Percentiles rank a stretch among this genome's conserved stretches.
phyloP scores from a whole-genome alignment of 176 grass and related monocot genomes.

The Musa acuminata region DNA sequence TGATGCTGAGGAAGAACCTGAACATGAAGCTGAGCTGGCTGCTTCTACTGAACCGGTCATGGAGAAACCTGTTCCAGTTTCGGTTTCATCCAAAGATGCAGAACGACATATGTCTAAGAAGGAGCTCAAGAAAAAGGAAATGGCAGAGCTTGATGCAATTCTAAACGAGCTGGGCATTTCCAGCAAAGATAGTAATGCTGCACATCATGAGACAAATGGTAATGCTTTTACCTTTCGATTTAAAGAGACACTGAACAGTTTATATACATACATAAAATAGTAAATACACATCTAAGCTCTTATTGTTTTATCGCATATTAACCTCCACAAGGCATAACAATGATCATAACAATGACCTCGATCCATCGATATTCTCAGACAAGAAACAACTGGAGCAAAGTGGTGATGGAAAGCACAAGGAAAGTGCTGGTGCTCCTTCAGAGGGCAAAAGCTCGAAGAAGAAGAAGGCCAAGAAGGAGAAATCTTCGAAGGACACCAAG shows the following conservation, averaged over 20 bases:
- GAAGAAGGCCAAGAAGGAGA: neutral
- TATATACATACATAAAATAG: no score
- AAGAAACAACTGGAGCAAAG: neutral
- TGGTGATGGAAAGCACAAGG: neutral
- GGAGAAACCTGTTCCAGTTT: constrained; percentile 29
- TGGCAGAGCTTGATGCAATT: constrained; percentile 90
- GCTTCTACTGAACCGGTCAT: constrained; percentile 18
- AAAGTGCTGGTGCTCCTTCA: neutral
- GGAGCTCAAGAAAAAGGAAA: constrained; percentile 92
- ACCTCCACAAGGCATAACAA: neutral
- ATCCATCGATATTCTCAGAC: neutral
- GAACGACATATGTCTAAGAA: constrained; percentile 94
- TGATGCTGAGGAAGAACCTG: constrained; percentile 59
- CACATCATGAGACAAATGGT: constrained; percentile 33
- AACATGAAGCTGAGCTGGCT: constrained; percentile 40
- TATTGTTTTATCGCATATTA: no score
- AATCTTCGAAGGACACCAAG: neutral
- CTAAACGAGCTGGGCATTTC: constrained; percentile 77
- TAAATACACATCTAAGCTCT: no score
- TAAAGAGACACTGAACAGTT: no score
- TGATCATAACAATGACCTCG: neutral
- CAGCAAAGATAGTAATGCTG: constrained; percentile 29
- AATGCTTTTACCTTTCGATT: neutral
- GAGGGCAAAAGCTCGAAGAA: neutral
- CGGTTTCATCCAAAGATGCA: constrained; percentile 58